Evolutionary conservation across 2,329 filamentous ascomycete species (phyloP), one percentile per base, ranked within the genome.

Genomic region (Trichothecium roseum): DNA sequence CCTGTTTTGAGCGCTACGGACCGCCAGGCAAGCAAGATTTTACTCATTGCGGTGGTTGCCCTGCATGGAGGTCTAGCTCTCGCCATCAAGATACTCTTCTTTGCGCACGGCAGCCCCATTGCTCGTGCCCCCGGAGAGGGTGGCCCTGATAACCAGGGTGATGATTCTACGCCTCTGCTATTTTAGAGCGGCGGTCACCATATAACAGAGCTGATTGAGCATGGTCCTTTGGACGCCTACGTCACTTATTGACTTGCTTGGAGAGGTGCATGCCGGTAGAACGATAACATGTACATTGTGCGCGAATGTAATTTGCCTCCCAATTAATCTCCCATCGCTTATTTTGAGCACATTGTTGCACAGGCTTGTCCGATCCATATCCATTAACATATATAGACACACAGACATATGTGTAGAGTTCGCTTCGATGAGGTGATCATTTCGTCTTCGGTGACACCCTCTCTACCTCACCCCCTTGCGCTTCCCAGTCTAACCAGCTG

Each of bases 61-160:
- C 67, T 96, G 42, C 91, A 98, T 62, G 80, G 87, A 18, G 91
- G 82, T n/a, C 68, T 98, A 45, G 77, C 89, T 2, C 75, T 96
- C 49, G 84, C 89, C 4, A 96, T 98, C 62, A 96, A 96, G 71
- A 81, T 95, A 40, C 64, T 96, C 18, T 96, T 96, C 72, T 98
- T 98, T 62, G 88, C 87, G 47, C 78, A 84, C 46, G 78, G 72
- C 33, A 86, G 81, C 58, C 34, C 58, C 5, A 56, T 58, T 8
- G 53, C 56, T 14, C 53, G 49, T 68, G 68, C 30, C 43, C 55
- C 56, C 9, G 42, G 44, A 5, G 45, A 53, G 13, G 49, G 40
- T 7, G 41, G 40, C 12, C 37, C 38, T 7, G 49, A 50, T 26
- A 42, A 44, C 36, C 38, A 39, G 33, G 37, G 41, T n/a, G 44